These are phyloP conservation scores for Podosphaera xanthii DNA, from an alignment of 2,329 filamentous ascomycete species.

Conservation along the genomic window DNA sequence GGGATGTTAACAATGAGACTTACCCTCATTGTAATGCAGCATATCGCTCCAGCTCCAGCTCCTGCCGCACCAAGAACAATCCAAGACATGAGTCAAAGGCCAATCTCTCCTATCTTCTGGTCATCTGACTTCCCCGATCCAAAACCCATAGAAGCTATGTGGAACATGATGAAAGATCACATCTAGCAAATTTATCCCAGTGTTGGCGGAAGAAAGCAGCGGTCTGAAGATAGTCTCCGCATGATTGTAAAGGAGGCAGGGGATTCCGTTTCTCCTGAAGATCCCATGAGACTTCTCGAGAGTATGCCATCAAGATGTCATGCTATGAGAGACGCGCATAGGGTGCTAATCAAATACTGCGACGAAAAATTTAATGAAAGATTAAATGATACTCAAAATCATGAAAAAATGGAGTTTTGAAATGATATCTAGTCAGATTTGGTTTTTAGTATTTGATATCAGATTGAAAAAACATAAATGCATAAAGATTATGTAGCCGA, in stretches of 20 bases:
- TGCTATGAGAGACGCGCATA: slow-evolving; percentile 2
- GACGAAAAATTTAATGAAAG: too few relatives aligned
- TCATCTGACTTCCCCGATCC: slow-evolving; percentile 5
- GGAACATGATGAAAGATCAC: slow-evolving; percentile 7
- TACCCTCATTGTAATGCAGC: too few relatives aligned
- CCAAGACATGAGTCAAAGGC: not conserved
- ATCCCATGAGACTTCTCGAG: slow-evolving; percentile 1
- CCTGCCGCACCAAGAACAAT: too few relatives aligned
- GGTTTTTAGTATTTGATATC: too few relatives aligned
- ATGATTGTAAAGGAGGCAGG: slow-evolving; percentile 5
- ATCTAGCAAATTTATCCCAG: slow-evolving; percentile 1
- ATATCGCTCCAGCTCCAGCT: too few relatives aligned
- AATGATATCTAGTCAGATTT: too few relatives aligned
- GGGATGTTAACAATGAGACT: too few relatives aligned
- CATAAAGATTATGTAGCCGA: too few relatives aligned
- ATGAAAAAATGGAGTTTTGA: too few relatives aligned
- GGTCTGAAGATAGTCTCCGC: slow-evolving; percentile 4
- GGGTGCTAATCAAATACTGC: not conserved
- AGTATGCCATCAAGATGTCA: slow-evolving; percentile 2
- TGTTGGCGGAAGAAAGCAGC: slow-evolving; percentile 1
- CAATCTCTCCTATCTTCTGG: slow-evolving; percentile 3
- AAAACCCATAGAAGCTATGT: slow-evolving; percentile 7
- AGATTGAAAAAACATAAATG: too few relatives aligned
- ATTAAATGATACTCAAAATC: too few relatives aligned
- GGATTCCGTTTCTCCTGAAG: slow-evolving; percentile 5